Evolutionary conservation across 768 basidiomycete genomes (phyloP), one percentile per base, ranked within the genome.

Genomic region (Lactarius sanguifluus): DNA sequence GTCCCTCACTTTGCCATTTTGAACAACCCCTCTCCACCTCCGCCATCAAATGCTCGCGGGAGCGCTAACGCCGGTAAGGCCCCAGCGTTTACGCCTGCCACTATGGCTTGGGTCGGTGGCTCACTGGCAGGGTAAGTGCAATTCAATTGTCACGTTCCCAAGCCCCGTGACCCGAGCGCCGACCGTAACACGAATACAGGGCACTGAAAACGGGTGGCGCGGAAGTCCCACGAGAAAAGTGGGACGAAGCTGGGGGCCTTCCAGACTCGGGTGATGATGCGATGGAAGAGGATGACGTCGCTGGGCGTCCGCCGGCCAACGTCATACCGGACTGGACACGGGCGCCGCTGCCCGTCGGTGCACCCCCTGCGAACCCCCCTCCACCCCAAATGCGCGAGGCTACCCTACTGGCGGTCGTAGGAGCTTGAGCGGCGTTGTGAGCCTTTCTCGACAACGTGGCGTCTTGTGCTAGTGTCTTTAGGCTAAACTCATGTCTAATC

Each of bases 41-140:
- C 75, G 23, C 73, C 79, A 5, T 73, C 77, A 7, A 76, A 83
- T 73, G 79, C 83, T 41, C 78, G 84, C 55, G 86, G 86, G 3
- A 79, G 74, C 23, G 82, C 81, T 0, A 88, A 87, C 69, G 88
- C 87, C 1, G 96, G 94, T 2, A 90, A 86, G 70, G 94, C 94
- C 0, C 96, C 96, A 0, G 90, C 91, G 0, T 98, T 96, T 77
- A 79, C 88, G 4, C 90, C 94, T 1, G 86, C 88, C 1, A 81
- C 87, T 40, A 81, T 96, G 77, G 83, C 89, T 0, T 99, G 96
- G 96, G 87, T 99, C 13, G 96, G 96, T 5, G 96, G 94, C 0
- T 94, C 92, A 25, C 75, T 98, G 23, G 93, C 95, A 2, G 96
- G 96, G 90, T 94, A 76, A 69, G 87, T 82, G 16, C 23, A 20